Percentiles rank a stretch among this genome's conserved stretches.
Evolutionary conservation across 148 eudicot species (phyloP).

Genomic region (Beta vulgaris): DNA sequence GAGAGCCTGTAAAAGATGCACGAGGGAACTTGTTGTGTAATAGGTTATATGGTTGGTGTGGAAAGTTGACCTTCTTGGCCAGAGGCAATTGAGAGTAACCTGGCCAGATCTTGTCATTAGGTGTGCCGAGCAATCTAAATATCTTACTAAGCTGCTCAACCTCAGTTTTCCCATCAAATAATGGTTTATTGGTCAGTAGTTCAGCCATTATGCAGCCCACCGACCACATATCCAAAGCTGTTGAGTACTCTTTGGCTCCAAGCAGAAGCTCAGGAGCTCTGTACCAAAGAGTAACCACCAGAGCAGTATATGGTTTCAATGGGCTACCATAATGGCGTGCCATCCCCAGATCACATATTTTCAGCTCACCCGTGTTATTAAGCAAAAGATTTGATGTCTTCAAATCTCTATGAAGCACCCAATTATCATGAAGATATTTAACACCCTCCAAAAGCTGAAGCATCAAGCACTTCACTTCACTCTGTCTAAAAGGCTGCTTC

Average conservation of each 20-base stretch:
- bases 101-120: conserved; percentile 70
- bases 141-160: conserved; percentile 70
- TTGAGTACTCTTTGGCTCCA: conserved; percentile 73
- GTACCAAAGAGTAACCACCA: conserved; percentile 95
- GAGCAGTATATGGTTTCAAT: conserved; percentile 62
- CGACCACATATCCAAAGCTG: conserved; percentile 95
- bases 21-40: conserved; percentile 58
- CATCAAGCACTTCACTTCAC: conserved; percentile 84
- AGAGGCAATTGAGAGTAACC: conserved; percentile 65
- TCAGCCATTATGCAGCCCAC: conserved; percentile 95
- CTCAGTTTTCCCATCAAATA: conserved; percentile 76
- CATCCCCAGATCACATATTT: conserved; percentile 89
- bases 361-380: conserved; percentile 63
- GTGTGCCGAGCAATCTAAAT: conserved; percentile 69
- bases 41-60: conserved; percentile 46
- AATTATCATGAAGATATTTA: conserved; percentile 80
- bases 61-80: conserved; percentile 45
- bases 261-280: conserved; percentile 92
- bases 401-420: conserved; percentile 83
- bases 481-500: conserved; percentile 63
- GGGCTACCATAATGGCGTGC: conserved; percentile 82
- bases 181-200: conserved; percentile 55
- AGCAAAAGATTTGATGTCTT: conserved; percentile 79
- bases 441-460: conserved; percentile 78
- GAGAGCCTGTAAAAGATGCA: conserved; percentile 52